Base-by-base conservation (phyloP, 129 eudicot species). In the Flaveria brownii region DNA sequence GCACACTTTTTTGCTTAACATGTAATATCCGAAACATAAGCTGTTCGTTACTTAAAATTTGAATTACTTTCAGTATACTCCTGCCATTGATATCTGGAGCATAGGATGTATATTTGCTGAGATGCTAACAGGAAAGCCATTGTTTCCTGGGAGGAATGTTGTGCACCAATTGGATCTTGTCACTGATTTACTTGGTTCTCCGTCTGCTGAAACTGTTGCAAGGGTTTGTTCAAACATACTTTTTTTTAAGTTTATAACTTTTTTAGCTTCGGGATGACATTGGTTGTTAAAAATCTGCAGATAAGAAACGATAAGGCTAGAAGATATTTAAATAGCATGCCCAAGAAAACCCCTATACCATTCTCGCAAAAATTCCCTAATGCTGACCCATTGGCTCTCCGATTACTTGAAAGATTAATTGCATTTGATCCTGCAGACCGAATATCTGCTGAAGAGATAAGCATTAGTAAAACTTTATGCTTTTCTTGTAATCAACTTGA, bases 291-390 rank as follows among this genome's bases (percentile, higher is more conserved):
- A 45, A 61, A 52, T 75, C 78, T 82, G 65, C 89, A 92, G 98
- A 92, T 92, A 56, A 84, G 96, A 70, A 92, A 90, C 78, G 98
- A 90, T 14, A 92, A 92, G 88, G 98, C 98, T n/a, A 84, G 96
- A 78, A 82, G 98, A 81, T 92, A 86, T 74, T 82, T 92, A 68
- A 83, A 82, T 60, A 82, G 83, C 79, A 79, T 92, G 92, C 79
- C 84, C 55, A 92, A 78, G 81, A 92, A 92, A 84, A 22, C 76
- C 51, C 90, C 91, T 51, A 60, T 90, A 77, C 90, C 94, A 43
- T 85, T 92, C 1, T 78, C 96, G 9, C 88, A 88, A 66, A 92
- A 88, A 43, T 90, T 92, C 68, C 96, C 98, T 1, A 61, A 88
- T 80, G 85, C 88, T 22, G 96, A 92, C 80, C 97, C 97, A 6